phyloP scores from a whole-genome alignment of 805 yeast species.

The Saccharomycopsis capsularis region DNA sequence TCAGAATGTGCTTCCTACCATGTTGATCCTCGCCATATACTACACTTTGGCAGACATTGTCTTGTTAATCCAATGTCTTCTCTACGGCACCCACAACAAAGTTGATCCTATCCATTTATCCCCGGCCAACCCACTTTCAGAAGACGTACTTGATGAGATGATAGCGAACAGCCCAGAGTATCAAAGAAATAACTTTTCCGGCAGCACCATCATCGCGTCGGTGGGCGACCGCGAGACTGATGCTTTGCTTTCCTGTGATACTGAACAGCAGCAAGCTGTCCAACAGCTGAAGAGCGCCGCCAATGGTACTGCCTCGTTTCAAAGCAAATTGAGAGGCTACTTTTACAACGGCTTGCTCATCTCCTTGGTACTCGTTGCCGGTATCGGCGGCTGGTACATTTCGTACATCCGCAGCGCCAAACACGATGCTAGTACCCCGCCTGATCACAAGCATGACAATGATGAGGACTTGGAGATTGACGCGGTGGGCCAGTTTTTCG shows the following conservation, averaged over 20 bases:
- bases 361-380: constrained; percentile 64
- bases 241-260: constrained; percentile 1
- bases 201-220: too few relatives aligned
- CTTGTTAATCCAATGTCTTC: constrained; percentile 73
- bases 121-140: constrained; percentile 81
- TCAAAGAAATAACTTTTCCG: constrained; percentile 15
- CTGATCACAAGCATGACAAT: constrained; percentile 28
- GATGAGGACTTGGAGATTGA: constrained; percentile 52
- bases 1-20: constrained; percentile 89
- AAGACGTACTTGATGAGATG: constrained; percentile 61
- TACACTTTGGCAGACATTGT: constrained; percentile 89
- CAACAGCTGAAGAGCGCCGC: neutral
- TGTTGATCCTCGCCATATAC: constrained; percentile 87
- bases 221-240: too few relatives aligned
- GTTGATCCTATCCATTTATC: constrained; percentile 75
- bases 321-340: constrained; percentile 11
- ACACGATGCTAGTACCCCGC: constrained; percentile 18
- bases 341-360: constrained; percentile 32
- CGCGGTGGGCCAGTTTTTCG: constrained; percentile 78
- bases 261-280: constrained; percentile 20
- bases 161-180: constrained; percentile 16
- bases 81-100: constrained; percentile 46
- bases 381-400: constrained; percentile 82
- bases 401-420: constrained; percentile 44
- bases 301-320: neutral